Conservation (phyloP, 495 filamentous ascomycete genomes). For the Parathielavia hyrcaniae region DNA sequence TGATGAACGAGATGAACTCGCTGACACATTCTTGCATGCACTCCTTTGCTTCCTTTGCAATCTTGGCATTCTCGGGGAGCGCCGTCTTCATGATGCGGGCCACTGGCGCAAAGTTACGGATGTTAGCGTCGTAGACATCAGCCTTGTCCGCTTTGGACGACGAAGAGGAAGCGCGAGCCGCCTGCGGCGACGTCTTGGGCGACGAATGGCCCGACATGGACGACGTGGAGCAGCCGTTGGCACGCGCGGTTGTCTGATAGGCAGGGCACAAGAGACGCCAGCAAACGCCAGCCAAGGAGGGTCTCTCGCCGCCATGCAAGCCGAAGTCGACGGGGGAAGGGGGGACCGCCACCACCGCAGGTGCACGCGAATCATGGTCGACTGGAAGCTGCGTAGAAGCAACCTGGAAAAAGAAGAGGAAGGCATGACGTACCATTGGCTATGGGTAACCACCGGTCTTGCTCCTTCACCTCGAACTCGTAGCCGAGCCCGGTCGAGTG, state of each 20-base stretch:
- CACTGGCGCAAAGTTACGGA: slow-evolving; percentile 83
- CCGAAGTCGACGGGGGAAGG: slow-evolving; percentile 29
- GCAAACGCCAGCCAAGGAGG: slow-evolving; percentile 36
- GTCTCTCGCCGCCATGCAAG: slow-evolving; percentile 34
- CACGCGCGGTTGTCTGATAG: slow-evolving; percentile 42
- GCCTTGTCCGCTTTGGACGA: slow-evolving; percentile 43
- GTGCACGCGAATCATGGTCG: slow-evolving; percentile 41
- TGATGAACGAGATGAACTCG: slow-evolving; percentile 99
- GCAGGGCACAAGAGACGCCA: slow-evolving; percentile 33
- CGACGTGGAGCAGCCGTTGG: slow-evolving; percentile 19
- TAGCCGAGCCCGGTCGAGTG: slow-evolving; percentile 56
- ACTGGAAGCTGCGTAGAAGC: slow-evolving; percentile 21
- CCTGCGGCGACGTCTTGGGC: slow-evolving; percentile 42
- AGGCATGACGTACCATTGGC: slow-evolving; percentile 77
- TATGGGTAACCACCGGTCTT: slow-evolving; percentile 99
- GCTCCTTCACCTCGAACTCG: slow-evolving; percentile 99
- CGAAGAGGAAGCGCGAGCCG: slow-evolving; percentile 33
- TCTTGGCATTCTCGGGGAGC: slow-evolving; percentile 96
- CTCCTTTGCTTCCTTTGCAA: slow-evolving; percentile 98
- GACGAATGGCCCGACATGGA: slow-evolving; percentile 52
- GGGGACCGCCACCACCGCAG: slow-evolving; percentile 21
- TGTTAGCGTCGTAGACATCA: slow-evolving; percentile 73
- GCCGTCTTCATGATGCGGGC: slow-evolving; percentile 98
- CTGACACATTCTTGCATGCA: slow-evolving; percentile 99
- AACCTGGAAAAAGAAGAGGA: slow-evolving; percentile 36